phyloP scores from a whole-genome alignment of 2,329 filamentous ascomycete genomes.

The Conoideocrella luteorostrata region DNA sequence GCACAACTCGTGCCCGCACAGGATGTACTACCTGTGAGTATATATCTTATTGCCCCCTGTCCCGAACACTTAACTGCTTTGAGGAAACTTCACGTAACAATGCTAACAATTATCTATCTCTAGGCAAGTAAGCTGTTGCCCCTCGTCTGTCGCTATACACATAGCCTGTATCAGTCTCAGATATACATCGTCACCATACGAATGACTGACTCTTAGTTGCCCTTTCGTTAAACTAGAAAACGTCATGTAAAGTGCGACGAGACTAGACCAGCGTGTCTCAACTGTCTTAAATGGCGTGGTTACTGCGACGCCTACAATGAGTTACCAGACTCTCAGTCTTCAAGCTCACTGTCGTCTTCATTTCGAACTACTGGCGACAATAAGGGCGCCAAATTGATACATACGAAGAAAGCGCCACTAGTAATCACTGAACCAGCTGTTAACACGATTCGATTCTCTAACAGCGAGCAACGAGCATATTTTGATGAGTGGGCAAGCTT shows the following conservation, averaged over 20 bases:
- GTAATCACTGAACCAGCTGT: constrained; percentile 26
- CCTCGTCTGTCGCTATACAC: background rate
- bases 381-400: constrained; percentile 21
- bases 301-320: constrained; percentile 30
- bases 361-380: constrained; percentile 3
- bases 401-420: constrained; percentile 22
- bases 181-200: background rate
- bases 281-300: constrained; percentile 35
- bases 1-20: constrained; percentile 31
- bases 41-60: no score
- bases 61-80: no score
- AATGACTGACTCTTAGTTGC: background rate
- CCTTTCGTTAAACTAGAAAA: constrained; percentile 20
- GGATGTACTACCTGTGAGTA: constrained; percentile 33
- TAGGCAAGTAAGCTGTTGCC: constrained; percentile 31
- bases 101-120: no score
- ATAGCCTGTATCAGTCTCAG: background rate
- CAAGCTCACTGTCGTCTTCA: background rate
- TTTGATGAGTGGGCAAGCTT: constrained; percentile 32
- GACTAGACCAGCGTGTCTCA: constrained; percentile 33
- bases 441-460: constrained; percentile 28
- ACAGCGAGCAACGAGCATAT: constrained; percentile 27
- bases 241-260: constrained; percentile 38
- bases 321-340: constrained; percentile 7
- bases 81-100: no score